Evolutionary conservation across 2,329 filamentous ascomycete genomes (phyloP), one percentile per base, ranked within the genome.

Genomic region (Ceratocystis colombiana): DNA sequence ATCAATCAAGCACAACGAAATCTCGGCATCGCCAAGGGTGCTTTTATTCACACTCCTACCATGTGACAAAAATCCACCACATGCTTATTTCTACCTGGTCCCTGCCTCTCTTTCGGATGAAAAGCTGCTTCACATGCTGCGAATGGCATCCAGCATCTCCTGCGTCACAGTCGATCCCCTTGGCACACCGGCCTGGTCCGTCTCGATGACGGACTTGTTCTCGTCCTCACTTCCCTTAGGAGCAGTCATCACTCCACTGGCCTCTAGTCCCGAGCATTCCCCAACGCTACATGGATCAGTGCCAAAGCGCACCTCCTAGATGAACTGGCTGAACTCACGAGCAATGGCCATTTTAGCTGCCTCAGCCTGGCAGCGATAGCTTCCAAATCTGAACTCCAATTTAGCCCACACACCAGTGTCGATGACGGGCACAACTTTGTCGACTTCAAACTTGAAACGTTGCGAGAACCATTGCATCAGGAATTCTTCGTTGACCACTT

Each of bases 311-410:
- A 68, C 67, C 41, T 67, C 65, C 67, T 59, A 68, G 22, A 67
- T 46, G n/a, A 30, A 33, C 12, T 65, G 45, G 17, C 45, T 20
- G 2, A 67, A 28, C 65, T 68, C 67, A 4, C 67, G 59, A 5
- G 45, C 33, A 61, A 78, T 70, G 0, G 75, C 71, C 71, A 75
- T 75, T 71, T 76, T 76, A 1, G 78, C 80, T 64, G 78, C 76
- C 73, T 82, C 77, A 0, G 81, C 76, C 75, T 84, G 82, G 72
- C 79, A 81, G 0, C 81, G 77, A 67, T 77, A 84, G 66, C 80
- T 82, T 0, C 79, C 80, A 69, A 84, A 84, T 10, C 77, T 75
- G 69, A 78, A 81, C 74, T 83, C 81, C 15, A 81, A 68, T 1
- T 78, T 74, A 0, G 71, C 70, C 25, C 74, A 72, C 0, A 69